phyloP scores from a whole-genome alignment of 441 rosid genomes.

The Syzygium syzygioides region DNA sequence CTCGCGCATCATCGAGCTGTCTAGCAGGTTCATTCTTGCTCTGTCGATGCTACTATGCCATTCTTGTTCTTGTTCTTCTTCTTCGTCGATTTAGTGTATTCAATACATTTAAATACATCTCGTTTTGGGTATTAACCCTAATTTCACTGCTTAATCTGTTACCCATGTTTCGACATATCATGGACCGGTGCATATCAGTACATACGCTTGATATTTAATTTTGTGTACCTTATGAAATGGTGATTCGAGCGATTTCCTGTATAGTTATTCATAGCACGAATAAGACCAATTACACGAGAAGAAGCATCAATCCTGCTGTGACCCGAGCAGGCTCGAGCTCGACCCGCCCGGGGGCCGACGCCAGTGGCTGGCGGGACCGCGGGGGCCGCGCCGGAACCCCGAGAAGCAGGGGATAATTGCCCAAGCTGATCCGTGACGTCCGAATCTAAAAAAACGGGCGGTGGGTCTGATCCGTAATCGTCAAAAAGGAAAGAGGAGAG shows the following conservation, averaged over 20 bases:
- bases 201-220: not conserved
- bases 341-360: not conserved
- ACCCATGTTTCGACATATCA: too few relatives aligned
- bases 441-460: not conserved
- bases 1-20: too few relatives aligned
- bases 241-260: fast-evolving
- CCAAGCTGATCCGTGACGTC: not conserved
- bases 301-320: not conserved
- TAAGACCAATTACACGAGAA: too few relatives aligned
- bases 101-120: not conserved
- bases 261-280: fast-evolving
- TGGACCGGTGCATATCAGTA: too few relatives aligned
- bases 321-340: fast-evolving
- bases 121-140: too few relatives aligned
- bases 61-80: too few relatives aligned
- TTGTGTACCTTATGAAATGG: fast-evolving
- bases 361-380: not conserved
- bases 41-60: not conserved
- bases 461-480: not conserved
- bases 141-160: too few relatives aligned
- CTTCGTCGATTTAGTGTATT: too few relatives aligned
- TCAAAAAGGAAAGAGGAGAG: not conserved
- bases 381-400: not conserved
- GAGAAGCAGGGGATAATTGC: not conserved
- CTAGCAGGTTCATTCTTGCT: not conserved